Percentiles rank a stretch among this genome's conserved stretches.
phyloP scores from a whole-genome alignment of 208 protist genomes.

The Naegleria gruberi region DNA sequence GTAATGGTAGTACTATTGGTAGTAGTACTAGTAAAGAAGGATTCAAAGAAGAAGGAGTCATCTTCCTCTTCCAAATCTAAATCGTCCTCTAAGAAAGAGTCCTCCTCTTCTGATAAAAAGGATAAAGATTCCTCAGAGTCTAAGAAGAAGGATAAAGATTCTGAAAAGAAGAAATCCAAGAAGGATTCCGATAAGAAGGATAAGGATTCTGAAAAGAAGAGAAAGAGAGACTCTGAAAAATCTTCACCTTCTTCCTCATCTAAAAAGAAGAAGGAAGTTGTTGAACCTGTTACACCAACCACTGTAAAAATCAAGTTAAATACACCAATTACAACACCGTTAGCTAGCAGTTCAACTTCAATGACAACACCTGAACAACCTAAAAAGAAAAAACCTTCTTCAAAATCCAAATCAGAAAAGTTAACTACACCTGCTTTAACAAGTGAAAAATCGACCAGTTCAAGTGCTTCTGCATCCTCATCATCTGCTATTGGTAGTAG shows the following conservation, averaged over 20 bases:
- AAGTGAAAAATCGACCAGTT: too few relatives aligned
- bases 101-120: not conserved
- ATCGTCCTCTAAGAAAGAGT: not conserved
- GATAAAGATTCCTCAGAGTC: not conserved
- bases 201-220: not conserved
- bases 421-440: too few relatives aligned
- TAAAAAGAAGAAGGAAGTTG: not conserved
- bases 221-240: not conserved
- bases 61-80: not conserved
- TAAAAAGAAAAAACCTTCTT: too few relatives aligned
- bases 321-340: not conserved
- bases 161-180: not conserved
- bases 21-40: not conserved
- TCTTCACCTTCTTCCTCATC: not conserved
- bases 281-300: not conserved
- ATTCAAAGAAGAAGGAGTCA: not conserved
- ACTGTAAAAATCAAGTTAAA: not conserved
- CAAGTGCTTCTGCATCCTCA: too few relatives aligned
- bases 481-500: too few relatives aligned
- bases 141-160: not conserved
- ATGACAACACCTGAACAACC: too few relatives aligned
- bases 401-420: too few relatives aligned
- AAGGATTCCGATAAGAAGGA: not conserved
- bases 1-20: too few relatives aligned
- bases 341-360: too few relatives aligned